Base-by-base conservation (phyloP, 2,329 filamentous ascomycete genomes). In the Fusarium protoensiforme region DNA sequence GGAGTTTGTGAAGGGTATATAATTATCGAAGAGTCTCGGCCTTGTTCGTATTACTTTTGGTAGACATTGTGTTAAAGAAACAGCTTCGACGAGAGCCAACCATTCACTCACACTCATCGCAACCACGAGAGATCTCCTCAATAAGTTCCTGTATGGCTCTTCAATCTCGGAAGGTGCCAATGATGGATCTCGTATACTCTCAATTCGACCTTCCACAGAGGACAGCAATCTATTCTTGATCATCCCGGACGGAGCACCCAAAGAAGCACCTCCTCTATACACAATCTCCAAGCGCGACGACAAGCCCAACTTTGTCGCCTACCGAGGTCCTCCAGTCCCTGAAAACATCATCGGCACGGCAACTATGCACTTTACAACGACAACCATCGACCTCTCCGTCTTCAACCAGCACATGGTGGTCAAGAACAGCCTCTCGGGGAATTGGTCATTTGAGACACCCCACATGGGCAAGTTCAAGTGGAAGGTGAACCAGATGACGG, bases 391-490 rank as follows among this genome's bases (percentile, higher is more conserved):
- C 16, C 29, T 78, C 5, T 76, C 67, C 2, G 53, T 79, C 13
- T 69, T 69, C 2, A 71, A 70, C 35, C 75, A 78, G 20, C 53
- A 61, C 4, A 68, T 80, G 48, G 60, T 67, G 5, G 61, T 78
- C 14, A 74, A 74, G 29, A 41, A 59, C 27, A 76, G 63, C 4
- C 35, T 75, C 43, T 70, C 67, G 1, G 75, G 68, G 2, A 76
- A 66, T 27, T 78, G 64, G 61, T 68, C 61, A 0, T 46, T 80
- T 36, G 38, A 74, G 0, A 69, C 75, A 0, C 67, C 74, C 3
- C 56, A 65, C 6, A 67, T 74, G 68, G 78, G 78, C 0, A 74
- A 62, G 9, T 75, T 80, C 24, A 78, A 79, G 43, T 79, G 78
- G 78, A 79, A 79, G 41, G 58, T 61, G 14, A 77, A 68, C 69